Conservation (phyloP, 139 green algal genomes). For the Tetradesmus lagerheimii region DNA sequence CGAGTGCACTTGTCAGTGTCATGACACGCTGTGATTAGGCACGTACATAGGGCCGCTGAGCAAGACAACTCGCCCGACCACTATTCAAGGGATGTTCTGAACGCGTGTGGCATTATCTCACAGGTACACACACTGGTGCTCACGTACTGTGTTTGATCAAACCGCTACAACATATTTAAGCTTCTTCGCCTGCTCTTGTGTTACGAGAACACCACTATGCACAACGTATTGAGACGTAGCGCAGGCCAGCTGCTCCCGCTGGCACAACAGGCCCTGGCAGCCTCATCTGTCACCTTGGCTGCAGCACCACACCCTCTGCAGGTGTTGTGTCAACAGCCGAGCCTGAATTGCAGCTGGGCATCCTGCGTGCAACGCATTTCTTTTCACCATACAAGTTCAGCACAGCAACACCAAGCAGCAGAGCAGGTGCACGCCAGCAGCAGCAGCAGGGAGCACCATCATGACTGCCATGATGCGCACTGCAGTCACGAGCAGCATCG, state of each 20-base stretch:
- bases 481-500: neutral
- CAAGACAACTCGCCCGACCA: too few species aligned
- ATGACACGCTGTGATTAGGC: neutral
- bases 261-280: neutral
- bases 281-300: neutral
- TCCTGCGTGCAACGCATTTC: neutral
- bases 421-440: neutral
- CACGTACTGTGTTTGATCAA: neutral
- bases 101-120: neutral
- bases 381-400: conserved; percentile 14
- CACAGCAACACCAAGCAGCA: conserved; percentile 12
- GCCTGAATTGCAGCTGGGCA: neutral
- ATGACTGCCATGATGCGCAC: neutral
- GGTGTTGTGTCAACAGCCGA: neutral
- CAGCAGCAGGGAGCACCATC: neutral
- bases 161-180: neutral
- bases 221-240: neutral
- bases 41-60: too few species aligned
- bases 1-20: neutral
- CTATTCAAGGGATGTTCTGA: too few species aligned
- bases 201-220: neutral
- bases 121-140: neutral
- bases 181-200: neutral
- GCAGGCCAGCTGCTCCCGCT: neutral
- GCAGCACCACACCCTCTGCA: neutral